Base-by-base conservation (phyloP, 2,329 filamentous ascomycete species). In the Verticillium klebahnii region DNA sequence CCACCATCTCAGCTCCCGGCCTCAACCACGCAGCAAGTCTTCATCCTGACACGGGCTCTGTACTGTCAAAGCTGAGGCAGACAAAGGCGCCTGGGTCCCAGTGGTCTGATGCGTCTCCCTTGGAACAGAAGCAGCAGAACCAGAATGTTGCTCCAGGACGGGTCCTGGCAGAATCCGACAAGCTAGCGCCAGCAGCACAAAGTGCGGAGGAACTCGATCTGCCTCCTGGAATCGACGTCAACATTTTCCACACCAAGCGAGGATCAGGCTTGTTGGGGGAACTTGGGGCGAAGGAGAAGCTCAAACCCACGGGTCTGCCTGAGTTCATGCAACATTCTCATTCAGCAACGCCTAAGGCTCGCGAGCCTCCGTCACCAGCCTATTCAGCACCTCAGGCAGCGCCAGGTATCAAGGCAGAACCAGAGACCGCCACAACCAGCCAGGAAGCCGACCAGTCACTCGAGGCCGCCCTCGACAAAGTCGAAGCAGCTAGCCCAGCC, bases 161-260 rank as follows among this genome's bases (percentile, higher is more conserved):
- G 12, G 29, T 59, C 59, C 5, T 50, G 9, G 6, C 19, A 5
- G n/a, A 4, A 23, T 23, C 45, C 4, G n/a, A 52, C 8, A 52
- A 52, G 8, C 45, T 23, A 11, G n/a, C 45, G 14, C 12, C 45
- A 29, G 52, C 61, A 15, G 55, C 55, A 2, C 58, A 59, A 31
- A 36, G 32, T 23, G 31, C 61, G 9, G 63, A 63, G 15, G 71
- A 69, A 34, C 68, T 74, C 11, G 74, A 77, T 36, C 64, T 76
- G 0, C 79, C 80, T 2, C 66, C 72, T 0, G 79, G 71, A 29
- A 69, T 82, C 25, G 74, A 82, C 60, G 66, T 82, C 58, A 78
- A 81, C 57, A 69, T 84, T 23, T 85, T 85, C 60, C 80, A 79
- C 62, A 82, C 80, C 1, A 69, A 67, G 15, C 72, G 74, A 31